Conservation (phyloP, 495 filamentous ascomycete genomes). For the Cetradonia linearis region DNA sequence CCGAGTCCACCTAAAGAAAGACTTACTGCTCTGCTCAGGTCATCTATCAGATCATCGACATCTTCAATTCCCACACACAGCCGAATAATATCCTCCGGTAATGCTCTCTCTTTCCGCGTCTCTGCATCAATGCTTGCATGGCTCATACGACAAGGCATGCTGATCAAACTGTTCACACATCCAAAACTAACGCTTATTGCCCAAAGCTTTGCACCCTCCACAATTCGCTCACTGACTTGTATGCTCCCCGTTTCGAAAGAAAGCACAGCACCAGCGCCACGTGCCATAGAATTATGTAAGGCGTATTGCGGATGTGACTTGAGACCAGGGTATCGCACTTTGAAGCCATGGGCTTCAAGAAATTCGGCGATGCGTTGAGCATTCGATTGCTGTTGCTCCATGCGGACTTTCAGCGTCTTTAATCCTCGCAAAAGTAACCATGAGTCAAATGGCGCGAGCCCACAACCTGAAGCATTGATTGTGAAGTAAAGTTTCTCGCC, state of each 20-base stretch:
- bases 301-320: slow-evolving; percentile 94
- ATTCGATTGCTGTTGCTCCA: slow-evolving; percentile 95
- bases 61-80: slow-evolving; percentile 97
- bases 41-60: slow-evolving; percentile 83
- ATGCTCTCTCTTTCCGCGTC: slow-evolving; percentile 74
- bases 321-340: slow-evolving; percentile 86
- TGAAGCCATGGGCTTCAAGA: slow-evolving; percentile 83
- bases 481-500: slow-evolving; percentile 91
- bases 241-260: slow-evolving; percentile 91
- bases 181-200: slow-evolving; percentile 95
- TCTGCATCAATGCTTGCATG: slow-evolving; percentile 97
- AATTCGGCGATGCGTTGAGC: slow-evolving; percentile 85
- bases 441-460: slow-evolving; percentile 85
- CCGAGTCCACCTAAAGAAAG: not conserved
- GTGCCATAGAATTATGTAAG: slow-evolving; percentile 86
- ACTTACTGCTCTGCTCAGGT: slow-evolving; percentile 81
- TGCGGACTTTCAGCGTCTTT: slow-evolving; percentile 91
- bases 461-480: slow-evolving; percentile 91
- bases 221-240: slow-evolving; percentile 74
- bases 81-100: slow-evolving; percentile 94
- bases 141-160: slow-evolving; percentile 99
- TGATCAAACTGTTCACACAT: slow-evolving; percentile 96
- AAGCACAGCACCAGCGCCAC: slow-evolving; percentile 86
- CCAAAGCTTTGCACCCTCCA: slow-evolving; percentile 84
- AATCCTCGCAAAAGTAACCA: slow-evolving; percentile 91